phyloP scores from a whole-genome alignment of 345 rosid genomes.

The Nasturtium officinale region DNA sequence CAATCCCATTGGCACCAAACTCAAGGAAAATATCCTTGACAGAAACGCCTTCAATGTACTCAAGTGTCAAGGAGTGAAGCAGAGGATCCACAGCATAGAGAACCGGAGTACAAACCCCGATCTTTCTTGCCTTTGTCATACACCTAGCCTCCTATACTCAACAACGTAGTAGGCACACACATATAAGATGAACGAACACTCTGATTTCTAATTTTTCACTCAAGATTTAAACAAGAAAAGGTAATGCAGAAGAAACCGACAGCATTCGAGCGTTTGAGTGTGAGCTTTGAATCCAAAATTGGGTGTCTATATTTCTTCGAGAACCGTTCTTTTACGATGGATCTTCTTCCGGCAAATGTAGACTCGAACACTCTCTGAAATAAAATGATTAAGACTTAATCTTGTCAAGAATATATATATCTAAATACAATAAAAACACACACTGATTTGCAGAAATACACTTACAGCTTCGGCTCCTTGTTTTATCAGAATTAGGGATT shows the following conservation, averaged over 20 bases:
- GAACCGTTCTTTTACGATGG: constrained; percentile 82
- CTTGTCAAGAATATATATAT: not conserved
- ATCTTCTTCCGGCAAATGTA: constrained; percentile 71
- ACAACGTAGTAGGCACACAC: not conserved
- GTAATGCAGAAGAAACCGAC: constrained; percentile 47
- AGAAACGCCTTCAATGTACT: constrained; percentile 76
- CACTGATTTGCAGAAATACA: not conserved
- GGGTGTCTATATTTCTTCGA: constrained; percentile 98
- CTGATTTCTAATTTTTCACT: not conserved
- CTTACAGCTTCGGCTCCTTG: constrained; percentile 92
- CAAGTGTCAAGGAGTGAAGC: constrained; percentile 75
- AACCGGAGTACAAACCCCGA: constrained; percentile 81
- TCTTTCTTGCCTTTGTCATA: constrained; percentile 90
- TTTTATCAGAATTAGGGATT: constrained; percentile 54
- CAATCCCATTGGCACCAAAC: constrained; percentile 67
- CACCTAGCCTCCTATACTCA: constrained; percentile 88
- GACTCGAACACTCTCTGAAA: constrained; percentile 84
- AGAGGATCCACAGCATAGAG: constrained; percentile 75
- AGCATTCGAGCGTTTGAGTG: constrained; percentile 83
- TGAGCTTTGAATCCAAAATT: constrained; percentile 77
- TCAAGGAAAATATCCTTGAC: constrained; percentile 81
- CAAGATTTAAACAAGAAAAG: not conserved
- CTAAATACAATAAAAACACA: not conserved
- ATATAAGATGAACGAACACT: not conserved
- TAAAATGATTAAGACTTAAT: not conserved